Conservation (phyloP, 2,329 filamentous ascomycete species). For the Aspergillus hiratsukae region DNA sequence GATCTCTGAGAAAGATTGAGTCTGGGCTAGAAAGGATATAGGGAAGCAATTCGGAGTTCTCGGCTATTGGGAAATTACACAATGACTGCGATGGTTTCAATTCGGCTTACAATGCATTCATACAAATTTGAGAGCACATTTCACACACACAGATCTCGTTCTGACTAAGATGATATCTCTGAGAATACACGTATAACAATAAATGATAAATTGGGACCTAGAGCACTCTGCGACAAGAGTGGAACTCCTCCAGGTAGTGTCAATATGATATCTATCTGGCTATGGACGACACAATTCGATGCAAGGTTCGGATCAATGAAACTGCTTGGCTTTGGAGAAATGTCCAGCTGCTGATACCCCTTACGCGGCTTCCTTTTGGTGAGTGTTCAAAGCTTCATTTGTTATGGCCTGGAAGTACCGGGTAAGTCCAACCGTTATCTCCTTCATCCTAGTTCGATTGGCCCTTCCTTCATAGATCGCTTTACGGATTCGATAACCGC, state of each 20-base stretch:
- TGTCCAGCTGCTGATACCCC: background rate
- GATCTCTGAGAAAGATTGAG: slow-evolving; percentile 3
- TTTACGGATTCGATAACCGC: slow-evolving; percentile 36
- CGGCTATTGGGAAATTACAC: slow-evolving; percentile 25
- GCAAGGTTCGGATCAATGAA: too few relatives aligned
- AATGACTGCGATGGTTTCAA: slow-evolving; percentile 12
- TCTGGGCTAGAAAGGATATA: slow-evolving; percentile 17
- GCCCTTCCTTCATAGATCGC: slow-evolving; percentile 32
- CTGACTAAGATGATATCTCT: slow-evolving; percentile 1
- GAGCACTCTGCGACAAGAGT: background rate
- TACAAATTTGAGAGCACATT: slow-evolving; percentile 19
- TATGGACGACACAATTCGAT: background rate
- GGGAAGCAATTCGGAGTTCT: slow-evolving; percentile 31
- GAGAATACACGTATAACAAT: slow-evolving; percentile 7
- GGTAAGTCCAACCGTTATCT: slow-evolving; percentile 21
- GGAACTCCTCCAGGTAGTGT: background rate
- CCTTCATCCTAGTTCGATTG: slow-evolving; percentile 30
- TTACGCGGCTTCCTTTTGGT: background rate
- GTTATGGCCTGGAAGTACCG: slow-evolving; percentile 15
- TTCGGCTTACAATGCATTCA: slow-evolving; percentile 22
- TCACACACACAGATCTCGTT: slow-evolving; percentile 14
- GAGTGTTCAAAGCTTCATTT: slow-evolving; percentile 3
- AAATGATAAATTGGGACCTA: background rate
- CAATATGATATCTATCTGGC: background rate
- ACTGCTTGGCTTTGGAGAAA: too few relatives aligned